phyloP scores from a whole-genome alignment of 495 filamentous ascomycete genomes.

The Aspergillus baeticus region DNA sequence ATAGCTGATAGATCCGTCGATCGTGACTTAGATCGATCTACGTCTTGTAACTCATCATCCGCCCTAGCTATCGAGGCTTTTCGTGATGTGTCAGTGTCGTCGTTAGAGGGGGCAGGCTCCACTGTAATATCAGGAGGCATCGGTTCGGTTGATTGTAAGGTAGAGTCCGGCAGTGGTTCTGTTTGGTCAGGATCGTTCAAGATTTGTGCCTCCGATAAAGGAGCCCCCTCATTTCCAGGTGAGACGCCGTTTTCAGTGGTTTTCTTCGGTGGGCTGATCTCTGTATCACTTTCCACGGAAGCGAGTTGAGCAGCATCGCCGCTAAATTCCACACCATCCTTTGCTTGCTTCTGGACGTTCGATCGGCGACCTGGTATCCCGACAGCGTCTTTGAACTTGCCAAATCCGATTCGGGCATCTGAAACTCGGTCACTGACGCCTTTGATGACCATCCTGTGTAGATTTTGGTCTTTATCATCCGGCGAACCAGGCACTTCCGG shows the following conservation, averaged over 20 bases:
- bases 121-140: conserved; percentile 39
- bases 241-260: conserved; percentile 15
- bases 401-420: conserved; percentile 80
- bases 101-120: conserved; percentile 25
- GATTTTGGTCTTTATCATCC: conserved; percentile 62
- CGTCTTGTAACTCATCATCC: conserved; percentile 31
- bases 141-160: conserved; percentile 20
- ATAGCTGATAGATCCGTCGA: conserved; percentile 40
- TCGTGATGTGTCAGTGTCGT: conserved; percentile 17
- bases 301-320: conserved; percentile 31
- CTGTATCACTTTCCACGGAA: conserved; percentile 36
- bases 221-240: conserved; percentile 23
- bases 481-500: conserved; percentile 28
- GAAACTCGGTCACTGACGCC: conserved; percentile 76
- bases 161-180: conserved; percentile 12
- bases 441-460: conserved; percentile 70
- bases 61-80: conserved; percentile 17
- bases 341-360: conserved; percentile 44
- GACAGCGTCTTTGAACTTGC: conserved; percentile 81
- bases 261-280: conserved; percentile 18
- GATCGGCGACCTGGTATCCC: conserved; percentile 53
- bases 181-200: conserved; percentile 18
- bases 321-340: conserved; percentile 36
- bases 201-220: conserved; percentile 15
- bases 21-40: conserved; percentile 30